Evolutionary conservation across 352 stramenopile species (phyloP), one percentile per base, ranked within the genome.

Genomic region (Blastocystis sp.): DNA sequence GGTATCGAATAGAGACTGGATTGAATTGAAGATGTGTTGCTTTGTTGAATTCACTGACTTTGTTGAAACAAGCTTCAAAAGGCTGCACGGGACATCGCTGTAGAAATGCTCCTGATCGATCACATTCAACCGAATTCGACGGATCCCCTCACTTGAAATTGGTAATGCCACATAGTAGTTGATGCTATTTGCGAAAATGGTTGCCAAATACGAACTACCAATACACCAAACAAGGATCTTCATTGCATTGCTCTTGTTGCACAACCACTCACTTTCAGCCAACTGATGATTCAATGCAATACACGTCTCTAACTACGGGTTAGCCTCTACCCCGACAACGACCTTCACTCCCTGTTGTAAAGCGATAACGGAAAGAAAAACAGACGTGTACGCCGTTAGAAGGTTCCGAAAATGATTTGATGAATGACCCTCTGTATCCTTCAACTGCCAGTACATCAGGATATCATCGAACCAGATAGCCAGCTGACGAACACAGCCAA

Each of bases 381-480:
- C 70, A 13, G 70, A 45, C 6, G 70, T 66, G 54, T 80, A 80
- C 37, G 70, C 70, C 0, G 70, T 47, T 7, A 80, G 70, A 34
- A 80, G 26, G 45, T 47, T 80, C 5, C 55, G 70, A 9, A 15
- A 4, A 64, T 45, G 50, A 39, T 18, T 53, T 41, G 34, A 23
- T 15, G 34, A 54, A 9, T 6, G 66, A 23, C 29, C 20, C 1
- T 77, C 66, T 20, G 50, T 77, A 18, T 77, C 66, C 7, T 45
- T 77, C 7, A 80, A 23, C 18, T 64, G 50, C 70, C 70, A 80
- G 43, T 54, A 80, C 13, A 64, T 80, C 34, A 80, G 45, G 39
- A 80, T 64, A 41, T 80, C 70, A 41, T 80, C 70, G 43, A 80
- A 80, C 70, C 70, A 80, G n/a, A 61, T 41, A 62, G 70, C 70